Evolutionary conservation across 257 asterid species (phyloP).

Genomic region (Nyctanthes arbortristis): DNA sequence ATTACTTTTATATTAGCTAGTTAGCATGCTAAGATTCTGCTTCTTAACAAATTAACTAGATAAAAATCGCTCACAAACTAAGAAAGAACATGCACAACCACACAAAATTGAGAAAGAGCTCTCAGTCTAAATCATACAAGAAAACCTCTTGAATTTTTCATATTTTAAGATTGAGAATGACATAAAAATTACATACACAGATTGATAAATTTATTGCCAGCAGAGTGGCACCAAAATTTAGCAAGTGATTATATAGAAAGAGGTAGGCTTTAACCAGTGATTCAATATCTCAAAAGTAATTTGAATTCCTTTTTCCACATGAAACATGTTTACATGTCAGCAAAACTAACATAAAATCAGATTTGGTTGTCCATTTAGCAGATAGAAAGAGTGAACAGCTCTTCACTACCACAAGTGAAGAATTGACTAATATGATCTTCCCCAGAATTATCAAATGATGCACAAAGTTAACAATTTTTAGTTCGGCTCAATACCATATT

Average conservation of each 20-base stretch:
- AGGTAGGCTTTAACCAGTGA: too few species aligned
- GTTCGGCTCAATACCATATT: background rate
- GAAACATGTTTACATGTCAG: background rate
- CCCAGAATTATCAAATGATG: background rate
- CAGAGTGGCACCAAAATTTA: background rate
- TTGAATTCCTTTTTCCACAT: background rate
- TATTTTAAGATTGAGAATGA: background rate
- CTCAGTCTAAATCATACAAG: background rate
- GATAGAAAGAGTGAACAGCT: background rate
- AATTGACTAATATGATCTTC: background rate
- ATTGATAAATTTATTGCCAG: background rate
- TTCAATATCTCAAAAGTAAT: background rate
- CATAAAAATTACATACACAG: background rate
- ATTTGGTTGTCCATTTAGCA: background rate
- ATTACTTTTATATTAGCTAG: too few species aligned
- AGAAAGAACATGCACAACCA: too few species aligned
- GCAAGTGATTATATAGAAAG: too few species aligned
- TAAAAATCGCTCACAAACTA: background rate
- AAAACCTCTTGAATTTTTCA: background rate
- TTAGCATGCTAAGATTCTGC: too few species aligned
- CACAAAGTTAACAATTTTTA: background rate
- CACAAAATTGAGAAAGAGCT: background rate
- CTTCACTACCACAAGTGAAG: background rate
- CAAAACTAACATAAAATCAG: background rate
- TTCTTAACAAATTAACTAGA: too few species aligned